A percentile compares a stretch with the other conserved stretches of the same genome.
phyloP scores from a whole-genome alignment of 257 asterid genomes.

The Vinca minor region DNA sequence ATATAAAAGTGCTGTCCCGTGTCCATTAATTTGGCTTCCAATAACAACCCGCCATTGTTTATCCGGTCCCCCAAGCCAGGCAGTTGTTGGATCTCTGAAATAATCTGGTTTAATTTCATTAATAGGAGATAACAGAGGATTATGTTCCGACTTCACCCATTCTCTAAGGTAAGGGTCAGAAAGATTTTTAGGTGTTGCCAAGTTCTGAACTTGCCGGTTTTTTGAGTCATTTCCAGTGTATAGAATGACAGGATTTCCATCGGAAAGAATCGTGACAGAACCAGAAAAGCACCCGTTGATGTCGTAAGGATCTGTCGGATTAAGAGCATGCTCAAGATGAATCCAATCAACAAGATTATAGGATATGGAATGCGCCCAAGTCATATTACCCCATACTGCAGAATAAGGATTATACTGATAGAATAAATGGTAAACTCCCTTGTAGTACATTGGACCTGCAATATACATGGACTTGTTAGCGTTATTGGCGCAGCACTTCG shows the following conservation, averaged over 20 bases:
- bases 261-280: constrained; percentile 66
- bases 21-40: constrained; percentile 32
- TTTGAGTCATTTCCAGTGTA: constrained; percentile 57
- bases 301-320: constrained; percentile 60
- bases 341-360: constrained; percentile 64
- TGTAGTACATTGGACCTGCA: constrained; percentile 75
- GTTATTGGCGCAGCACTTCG: no score
- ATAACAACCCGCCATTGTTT: constrained; percentile 46
- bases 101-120: constrained; percentile 24
- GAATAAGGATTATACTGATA: constrained; percentile 82
- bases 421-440: constrained; percentile 71
- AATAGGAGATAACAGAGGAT: constrained; percentile 46
- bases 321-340: constrained; percentile 44
- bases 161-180: constrained; percentile 54
- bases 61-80: constrained; percentile 58
- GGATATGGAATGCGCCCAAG: constrained; percentile 87
- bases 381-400: constrained; percentile 61
- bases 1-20: constrained; percentile 49
- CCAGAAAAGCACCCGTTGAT: constrained; percentile 68
- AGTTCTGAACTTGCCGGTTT: constrained; percentile 55
- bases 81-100: constrained; percentile 79
- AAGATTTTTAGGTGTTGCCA: constrained; percentile 46
- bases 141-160: constrained; percentile 59
- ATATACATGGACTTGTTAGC: background rate
- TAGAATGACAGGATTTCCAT: constrained; percentile 49